A percentile compares a stretch with the other conserved stretches of the same genome.
These are phyloP conservation scores for Fusarium newnesense DNA, from an alignment of 2,329 filamentous ascomycete genomes.

Conservation along the genomic window DNA sequence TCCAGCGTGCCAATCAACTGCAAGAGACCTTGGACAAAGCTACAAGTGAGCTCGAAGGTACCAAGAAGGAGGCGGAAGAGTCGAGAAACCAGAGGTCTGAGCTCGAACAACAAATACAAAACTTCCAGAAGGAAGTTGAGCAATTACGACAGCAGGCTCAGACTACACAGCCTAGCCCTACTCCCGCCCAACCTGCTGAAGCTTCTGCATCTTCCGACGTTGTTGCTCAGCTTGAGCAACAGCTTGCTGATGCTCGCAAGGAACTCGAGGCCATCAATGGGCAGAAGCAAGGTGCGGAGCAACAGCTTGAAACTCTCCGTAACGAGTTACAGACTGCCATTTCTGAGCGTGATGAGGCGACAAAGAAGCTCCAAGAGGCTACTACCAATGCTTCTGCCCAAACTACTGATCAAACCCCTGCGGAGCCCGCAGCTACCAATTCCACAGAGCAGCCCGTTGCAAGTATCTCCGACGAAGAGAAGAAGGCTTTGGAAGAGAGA, in stretches of 20 bases:
- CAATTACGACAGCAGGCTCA: conserved; percentile 51
- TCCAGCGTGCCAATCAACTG: conserved; percentile 63
- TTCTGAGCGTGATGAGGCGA: conserved; percentile 71
- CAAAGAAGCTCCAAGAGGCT: conserved; percentile 52
- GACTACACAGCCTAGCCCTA: conserved; percentile 50
- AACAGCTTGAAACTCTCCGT: conserved; percentile 66
- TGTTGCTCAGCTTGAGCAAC: conserved; percentile 58
- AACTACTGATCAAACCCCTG: conserved; percentile 40
- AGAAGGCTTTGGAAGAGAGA: conserved; percentile 70
- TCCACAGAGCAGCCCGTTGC: conserved; percentile 22
- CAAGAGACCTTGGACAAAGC: conserved; percentile 61
- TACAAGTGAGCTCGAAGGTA: conserved; percentile 65
- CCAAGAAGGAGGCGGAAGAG: conserved; percentile 51
- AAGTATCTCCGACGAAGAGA: conserved; percentile 65
- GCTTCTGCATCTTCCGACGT: conserved; percentile 59
- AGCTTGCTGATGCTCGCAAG: conserved; percentile 61
- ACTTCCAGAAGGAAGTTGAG: conserved; percentile 56
- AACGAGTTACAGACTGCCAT: conserved; percentile 70
- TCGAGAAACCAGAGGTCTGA: conserved; percentile 48
- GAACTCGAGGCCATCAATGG: conserved; percentile 73
- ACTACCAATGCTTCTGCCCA: conserved; percentile 43
- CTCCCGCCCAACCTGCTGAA: conserved; percentile 47
- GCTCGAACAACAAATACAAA: conserved; percentile 56
- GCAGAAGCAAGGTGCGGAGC: conserved; percentile 76
- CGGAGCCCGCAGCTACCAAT: conserved; percentile 27